Evolutionary conservation across 1,284 basidiomycete genomes (phyloP).

Genomic region (Pisolithus thermaeus): DNA sequence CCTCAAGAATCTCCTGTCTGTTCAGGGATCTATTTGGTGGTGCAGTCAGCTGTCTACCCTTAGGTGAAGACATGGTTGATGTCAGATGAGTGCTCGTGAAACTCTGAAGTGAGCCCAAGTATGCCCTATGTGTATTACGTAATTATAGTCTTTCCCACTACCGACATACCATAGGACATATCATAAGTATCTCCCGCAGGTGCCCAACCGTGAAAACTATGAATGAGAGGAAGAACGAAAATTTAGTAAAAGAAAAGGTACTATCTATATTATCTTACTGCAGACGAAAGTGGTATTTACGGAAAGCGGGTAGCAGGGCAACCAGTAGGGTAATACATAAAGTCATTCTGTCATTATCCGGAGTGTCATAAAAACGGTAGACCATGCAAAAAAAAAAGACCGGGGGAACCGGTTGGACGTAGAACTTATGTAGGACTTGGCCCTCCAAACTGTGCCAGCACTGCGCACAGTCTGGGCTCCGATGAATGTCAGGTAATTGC

Average conservation of each 20-base stretch:
- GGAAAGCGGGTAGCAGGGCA: constrained; percentile 1
- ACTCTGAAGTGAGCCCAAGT: too few species aligned
- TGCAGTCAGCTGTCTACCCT: constrained; percentile 17
- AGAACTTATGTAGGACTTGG: constrained; percentile 12
- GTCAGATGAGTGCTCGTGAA: not conserved
- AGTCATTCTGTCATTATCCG: too few species aligned
- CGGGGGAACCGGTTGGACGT: constrained; percentile 6
- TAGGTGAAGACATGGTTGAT: constrained; percentile 17
- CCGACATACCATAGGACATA: too few species aligned
- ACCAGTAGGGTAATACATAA: constrained; percentile 6
- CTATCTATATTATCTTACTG: too few species aligned
- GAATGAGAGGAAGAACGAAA: too few species aligned
- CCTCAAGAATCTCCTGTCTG: constrained; percentile 73
- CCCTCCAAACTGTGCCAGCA: constrained; percentile 15
- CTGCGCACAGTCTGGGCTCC: not conserved
- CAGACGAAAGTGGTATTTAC: not conserved
- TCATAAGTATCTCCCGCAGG: too few species aligned
- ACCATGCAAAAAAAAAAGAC: constrained; percentile 11
- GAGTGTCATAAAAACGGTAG: constrained; percentile 17
- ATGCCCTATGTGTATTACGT: too few species aligned
- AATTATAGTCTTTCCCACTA: too few species aligned
- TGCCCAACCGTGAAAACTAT: too few species aligned
- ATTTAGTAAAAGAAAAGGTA: too few species aligned
- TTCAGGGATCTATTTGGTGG: constrained; percentile 50
- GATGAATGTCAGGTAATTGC: not conserved